Conservation (phyloP, 352 stramenopile species). For the Aphanomyces cochlioides region DNA sequence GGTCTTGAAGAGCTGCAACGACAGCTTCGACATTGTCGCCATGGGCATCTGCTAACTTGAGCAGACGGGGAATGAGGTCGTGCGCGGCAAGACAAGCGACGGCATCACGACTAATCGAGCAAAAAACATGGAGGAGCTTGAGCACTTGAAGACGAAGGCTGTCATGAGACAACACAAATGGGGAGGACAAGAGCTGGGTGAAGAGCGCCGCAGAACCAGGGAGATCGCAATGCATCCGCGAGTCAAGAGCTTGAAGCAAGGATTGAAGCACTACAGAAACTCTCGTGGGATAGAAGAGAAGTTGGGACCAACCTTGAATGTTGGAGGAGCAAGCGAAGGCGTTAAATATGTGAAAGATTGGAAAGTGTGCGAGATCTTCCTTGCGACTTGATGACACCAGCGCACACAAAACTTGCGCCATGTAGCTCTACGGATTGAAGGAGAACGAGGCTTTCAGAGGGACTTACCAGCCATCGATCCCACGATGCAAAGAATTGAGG, state of each 20-base stretch:
- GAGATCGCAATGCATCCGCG: neutral
- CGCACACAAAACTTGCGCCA: slow-evolving; percentile 1
- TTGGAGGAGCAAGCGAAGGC: no score
- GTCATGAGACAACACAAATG: neutral
- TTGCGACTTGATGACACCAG: neutral
- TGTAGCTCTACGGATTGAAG: slow-evolving; percentile 12
- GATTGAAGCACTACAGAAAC: slow-evolving; percentile 1
- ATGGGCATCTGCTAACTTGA: neutral
- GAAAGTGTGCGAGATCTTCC: no score
- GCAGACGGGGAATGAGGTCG: slow-evolving; percentile 1
- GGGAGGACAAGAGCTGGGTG: neutral
- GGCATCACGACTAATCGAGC: neutral
- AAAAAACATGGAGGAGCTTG: neutral
- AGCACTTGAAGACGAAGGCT: neutral
- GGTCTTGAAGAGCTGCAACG: neutral
- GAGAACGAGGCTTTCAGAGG: neutral
- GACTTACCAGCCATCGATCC: slow-evolving; percentile 18
- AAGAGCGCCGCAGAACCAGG: neutral
- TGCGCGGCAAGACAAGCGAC: neutral
- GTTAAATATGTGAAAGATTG: no score
- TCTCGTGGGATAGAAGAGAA: neutral
- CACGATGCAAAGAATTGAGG: slow-evolving; percentile 5
- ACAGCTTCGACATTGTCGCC: neutral
- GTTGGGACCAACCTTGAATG: neutral
- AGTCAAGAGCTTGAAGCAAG: slow-evolving; percentile 1